Evolutionary conservation across 345 rosid species (phyloP).

Genomic region (Geranium rotundifolium): DNA sequence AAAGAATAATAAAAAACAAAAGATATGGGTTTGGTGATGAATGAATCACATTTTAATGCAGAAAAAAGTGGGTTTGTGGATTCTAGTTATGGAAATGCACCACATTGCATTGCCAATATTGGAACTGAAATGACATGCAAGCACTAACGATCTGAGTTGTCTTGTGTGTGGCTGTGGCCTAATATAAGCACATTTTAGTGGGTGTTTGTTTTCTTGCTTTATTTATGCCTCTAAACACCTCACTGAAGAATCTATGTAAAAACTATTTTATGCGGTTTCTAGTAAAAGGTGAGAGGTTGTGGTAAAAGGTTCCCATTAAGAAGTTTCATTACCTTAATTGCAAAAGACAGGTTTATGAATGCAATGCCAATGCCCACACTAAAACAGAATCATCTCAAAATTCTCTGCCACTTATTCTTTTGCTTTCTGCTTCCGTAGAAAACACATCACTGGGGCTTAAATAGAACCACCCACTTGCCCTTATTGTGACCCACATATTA

Average conservation of each 20-base stretch:
- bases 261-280: slow-evolving; percentile 1
- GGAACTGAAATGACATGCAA: slow-evolving; percentile 12
- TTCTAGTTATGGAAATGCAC: slow-evolving; percentile 7
- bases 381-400: no score
- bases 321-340: slow-evolving; percentile 10
- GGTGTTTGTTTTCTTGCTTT: slow-evolving; percentile 9
- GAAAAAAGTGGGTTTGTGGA: no score
- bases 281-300: background rate
- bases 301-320: slow-evolving; percentile 11
- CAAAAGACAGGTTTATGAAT: no score
- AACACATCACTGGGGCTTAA: no score
- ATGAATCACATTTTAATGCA: no score
- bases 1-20: no score
- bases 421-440: no score
- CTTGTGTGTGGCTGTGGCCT: no score
- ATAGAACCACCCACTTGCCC: no score
- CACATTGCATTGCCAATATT: slow-evolving; percentile 1
- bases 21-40: no score
- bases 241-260: slow-evolving; percentile 11
- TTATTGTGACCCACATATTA: no score
- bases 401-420: background rate
- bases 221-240: no score
- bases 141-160: background rate
- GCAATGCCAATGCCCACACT: background rate
- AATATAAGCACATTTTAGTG: background rate